Percentiles rank a stretch among this genome's conserved stretches.
Conservation (phyloP, 2,329 filamentous ascomycete genomes). For the Macrophomina tecta region DNA sequence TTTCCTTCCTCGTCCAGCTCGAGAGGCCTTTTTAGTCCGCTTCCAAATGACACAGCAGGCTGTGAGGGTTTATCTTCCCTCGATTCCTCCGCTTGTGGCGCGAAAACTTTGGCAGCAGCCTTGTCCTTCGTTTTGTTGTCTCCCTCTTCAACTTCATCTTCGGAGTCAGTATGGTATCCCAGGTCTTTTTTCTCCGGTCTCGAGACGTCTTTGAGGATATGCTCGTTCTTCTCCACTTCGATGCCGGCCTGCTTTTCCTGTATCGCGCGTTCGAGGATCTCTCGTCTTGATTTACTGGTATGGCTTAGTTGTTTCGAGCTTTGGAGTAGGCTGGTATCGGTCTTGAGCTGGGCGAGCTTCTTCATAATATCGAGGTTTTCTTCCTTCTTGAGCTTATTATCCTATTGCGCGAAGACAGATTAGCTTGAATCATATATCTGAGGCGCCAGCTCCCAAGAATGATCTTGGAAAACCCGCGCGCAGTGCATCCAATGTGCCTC, state of each 20-base stretch:
- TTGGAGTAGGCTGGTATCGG: constrained; percentile 81
- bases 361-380: constrained; percentile 85
- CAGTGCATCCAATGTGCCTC: not conserved
- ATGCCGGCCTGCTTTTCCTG: constrained; percentile 69
- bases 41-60: constrained; percentile 56
- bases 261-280: constrained; percentile 68
- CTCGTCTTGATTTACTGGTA: constrained; percentile 72
- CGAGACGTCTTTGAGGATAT: constrained; percentile 53
- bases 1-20: constrained; percentile 79
- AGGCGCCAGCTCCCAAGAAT: not conserved
- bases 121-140: not conserved
- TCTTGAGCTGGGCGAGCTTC: constrained; percentile 77
- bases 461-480: not conserved
- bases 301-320: constrained; percentile 80
- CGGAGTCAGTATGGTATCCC: constrained; percentile 29
- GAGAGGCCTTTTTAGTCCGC: constrained; percentile 85
- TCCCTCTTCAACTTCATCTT: constrained; percentile 39
- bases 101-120: not conserved
- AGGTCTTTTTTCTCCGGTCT: constrained; percentile 39
- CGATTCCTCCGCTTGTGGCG: not conserved
- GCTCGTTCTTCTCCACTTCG: constrained; percentile 60
- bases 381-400: constrained; percentile 92
- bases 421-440: not conserved
- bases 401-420: constrained; percentile 49
- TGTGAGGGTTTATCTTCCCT: not conserved